Base-by-base conservation (phyloP, 768 basidiomycete species). In the Boletus rufocinnamomeus region DNA sequence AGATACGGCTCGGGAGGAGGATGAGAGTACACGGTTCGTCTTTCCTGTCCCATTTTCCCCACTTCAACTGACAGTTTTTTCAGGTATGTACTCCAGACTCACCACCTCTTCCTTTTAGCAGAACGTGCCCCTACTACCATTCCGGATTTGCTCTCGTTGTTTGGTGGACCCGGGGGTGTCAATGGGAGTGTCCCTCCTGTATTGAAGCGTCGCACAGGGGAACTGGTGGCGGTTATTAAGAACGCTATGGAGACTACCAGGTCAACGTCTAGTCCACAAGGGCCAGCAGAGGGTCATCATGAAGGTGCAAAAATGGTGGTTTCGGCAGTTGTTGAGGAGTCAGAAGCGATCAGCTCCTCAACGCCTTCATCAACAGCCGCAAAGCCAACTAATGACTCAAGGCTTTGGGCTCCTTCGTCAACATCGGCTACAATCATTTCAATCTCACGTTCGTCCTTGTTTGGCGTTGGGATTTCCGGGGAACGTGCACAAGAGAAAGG, bases 11-110 rank as follows among this genome's bases (percentile, higher is more conserved):
- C 79, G 92, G 50, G 84, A 87, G 56, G 90, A 93, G 65, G 95
- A 98, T 69, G 95, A 97, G 73, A 91, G 91, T 67, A 82, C 83
- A 10, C 77, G 88, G 87, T 94, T 69, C 46, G 83, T 74, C 4
- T 35, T 54, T 35, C n/a, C 38, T 43, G 8, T 19, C 32, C 45
- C 27, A 21, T 54, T 46, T 50, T 14, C 14, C 23, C 23, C 23
- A 16, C 30, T 17, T 52, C 49, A 14, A 40, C 47, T 17, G 14
- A 53, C 13, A 16, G 8, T 35, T 47, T 7, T 49, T 59, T 23
- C 50, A 89, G 89, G 74, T 92, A 87, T 69, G 82, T 93, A 19
- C 75, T 93, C 13, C 80, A 86, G 38, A 92, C 92, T 63, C 90
- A 91, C 61, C 78, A 81, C 64, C 69, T 93, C 27, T 90, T 94